Evolutionary conservation across 306 rosid genomes (phyloP), one percentile per base, ranked within the genome.

Genomic region (Quercus cerris): DNA sequence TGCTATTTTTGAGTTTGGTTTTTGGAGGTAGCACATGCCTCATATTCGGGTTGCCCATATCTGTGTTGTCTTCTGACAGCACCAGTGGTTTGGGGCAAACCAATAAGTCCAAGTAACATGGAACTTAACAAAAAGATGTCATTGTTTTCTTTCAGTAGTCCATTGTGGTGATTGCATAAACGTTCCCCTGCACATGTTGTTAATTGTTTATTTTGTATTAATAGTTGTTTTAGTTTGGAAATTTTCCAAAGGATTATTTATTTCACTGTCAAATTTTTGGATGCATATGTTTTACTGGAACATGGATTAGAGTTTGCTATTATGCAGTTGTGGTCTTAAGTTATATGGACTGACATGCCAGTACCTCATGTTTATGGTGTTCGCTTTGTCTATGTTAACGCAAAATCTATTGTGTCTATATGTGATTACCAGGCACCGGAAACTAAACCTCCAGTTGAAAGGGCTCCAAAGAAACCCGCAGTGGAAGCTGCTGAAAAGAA

Each of bases 401-500:
- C 4, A 20, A 54, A 20, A 2, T 38, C 13, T 25, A 12, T 23
- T n/a, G 23, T 57, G n/a, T 2, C 14, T 31, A 33, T 64, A 64
- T 64, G 23, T 66, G 61, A 75, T 74, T 15, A 81, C 56, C 85
- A 95, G 99, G 92, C 86, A 78, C 94, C 94, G 79, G 84, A 77
- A 27, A 77, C 64, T n/a, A 91, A 90, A 71, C 61, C 91, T 84
- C 80, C 83, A 25, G 78, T 75, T 17, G 97, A 88, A 81, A 91
- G 87, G 77, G 88, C 87, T 64, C 82, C 91, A 5, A 88, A 89
- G 87, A 92, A 86, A 54, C 63, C 90, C 14, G 73, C 90, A 67
- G 81, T 80, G 75, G 91, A 90, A 79, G 79, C 84, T 74, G 61
- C 86, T 35, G 94, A 89, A 52, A 90, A 90, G 85, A 91, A 91